These are phyloP conservation scores for Oidiodendron maius DNA, from an alignment of 495 filamentous ascomycete species.

Conservation along the genomic window DNA sequence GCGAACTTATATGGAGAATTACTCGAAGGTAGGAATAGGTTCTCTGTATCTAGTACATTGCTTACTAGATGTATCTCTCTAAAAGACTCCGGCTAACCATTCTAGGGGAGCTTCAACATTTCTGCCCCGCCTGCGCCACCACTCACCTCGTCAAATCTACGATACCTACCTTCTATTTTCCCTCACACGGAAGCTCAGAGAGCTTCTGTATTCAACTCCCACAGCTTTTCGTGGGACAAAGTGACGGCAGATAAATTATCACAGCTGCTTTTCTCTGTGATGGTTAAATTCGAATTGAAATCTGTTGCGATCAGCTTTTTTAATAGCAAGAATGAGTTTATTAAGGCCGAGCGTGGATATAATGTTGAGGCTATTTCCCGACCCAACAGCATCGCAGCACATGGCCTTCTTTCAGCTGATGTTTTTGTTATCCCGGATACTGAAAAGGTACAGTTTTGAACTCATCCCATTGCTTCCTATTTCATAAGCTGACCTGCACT, in stretches of 20 bases:
- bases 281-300: conserved; percentile 24
- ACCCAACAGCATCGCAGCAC: conserved; percentile 29
- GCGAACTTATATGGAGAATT: conserved; percentile 4
- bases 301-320: conserved; percentile 33
- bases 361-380: conserved; percentile 18
- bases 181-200: conserved; percentile 27
- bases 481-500: conserved; percentile 6
- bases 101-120: conserved; percentile 33
- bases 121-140: conserved; percentile 32
- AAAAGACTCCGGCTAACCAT: not conserved
- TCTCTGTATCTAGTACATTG: not conserved
- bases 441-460: conserved; percentile 25
- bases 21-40: conserved; percentile 1
- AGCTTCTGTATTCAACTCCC: too few relatives aligned
- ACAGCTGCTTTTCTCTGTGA: conserved; percentile 21
- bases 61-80: not conserved
- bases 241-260: too few relatives aligned
- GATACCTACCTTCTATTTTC: conserved; percentile 25
- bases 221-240: too few relatives aligned
- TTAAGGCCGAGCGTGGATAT: conserved; percentile 30
- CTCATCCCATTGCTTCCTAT: too few relatives aligned
- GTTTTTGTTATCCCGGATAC: conserved; percentile 33
- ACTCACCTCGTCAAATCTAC: conserved; percentile 19
- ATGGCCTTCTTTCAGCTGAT: conserved; percentile 29
- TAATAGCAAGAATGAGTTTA: conserved; percentile 24